Percentiles rank a stretch among this genome's conserved stretches.
Conservation (phyloP, 441 rosid species). For the Macaranga tanarius region DNA sequence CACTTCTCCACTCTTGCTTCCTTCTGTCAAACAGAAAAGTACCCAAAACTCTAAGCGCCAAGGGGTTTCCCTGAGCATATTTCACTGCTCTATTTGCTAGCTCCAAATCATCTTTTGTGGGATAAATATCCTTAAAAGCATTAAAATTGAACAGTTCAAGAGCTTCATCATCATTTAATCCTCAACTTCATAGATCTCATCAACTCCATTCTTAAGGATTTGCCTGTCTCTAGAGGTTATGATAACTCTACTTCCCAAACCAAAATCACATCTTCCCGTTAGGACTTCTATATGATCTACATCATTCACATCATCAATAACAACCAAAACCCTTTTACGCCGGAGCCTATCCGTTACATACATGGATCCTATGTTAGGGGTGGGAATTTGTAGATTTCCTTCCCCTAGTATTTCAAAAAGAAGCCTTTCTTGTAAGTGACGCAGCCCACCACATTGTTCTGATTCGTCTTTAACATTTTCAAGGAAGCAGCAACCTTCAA, state of each 20-base stretch:
- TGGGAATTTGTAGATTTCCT: background rate
- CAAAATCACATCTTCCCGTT: background rate
- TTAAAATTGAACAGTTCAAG: background rate
- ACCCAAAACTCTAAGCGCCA: slow-evolving; percentile 27
- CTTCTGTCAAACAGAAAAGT: slow-evolving; percentile 2
- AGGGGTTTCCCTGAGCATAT: slow-evolving; percentile 8
- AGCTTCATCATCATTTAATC: slow-evolving; percentile 7
- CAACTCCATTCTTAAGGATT: background rate
- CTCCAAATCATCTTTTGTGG: background rate
- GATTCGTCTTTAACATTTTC: background rate
- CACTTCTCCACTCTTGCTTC: slow-evolving; percentile 6
- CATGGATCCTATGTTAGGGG: background rate
- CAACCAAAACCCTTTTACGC: background rate
- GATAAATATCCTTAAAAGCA: background rate
- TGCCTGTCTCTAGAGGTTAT: slow-evolving; percentile 16
- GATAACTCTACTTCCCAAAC: slow-evolving; percentile 5
- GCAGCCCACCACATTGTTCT: background rate
- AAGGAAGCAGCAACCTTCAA: slow-evolving; percentile 9
- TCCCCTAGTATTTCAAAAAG: background rate
- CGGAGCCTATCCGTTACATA: background rate
- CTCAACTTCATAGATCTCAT: slow-evolving; percentile 12
- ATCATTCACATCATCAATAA: slow-evolving; percentile 16
- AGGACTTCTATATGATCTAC: background rate
- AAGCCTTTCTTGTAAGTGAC: background rate
- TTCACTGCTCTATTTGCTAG: background rate